phyloP scores from a whole-genome alignment of 345 rosid genomes.

The Dipteronia dyeriana region DNA sequence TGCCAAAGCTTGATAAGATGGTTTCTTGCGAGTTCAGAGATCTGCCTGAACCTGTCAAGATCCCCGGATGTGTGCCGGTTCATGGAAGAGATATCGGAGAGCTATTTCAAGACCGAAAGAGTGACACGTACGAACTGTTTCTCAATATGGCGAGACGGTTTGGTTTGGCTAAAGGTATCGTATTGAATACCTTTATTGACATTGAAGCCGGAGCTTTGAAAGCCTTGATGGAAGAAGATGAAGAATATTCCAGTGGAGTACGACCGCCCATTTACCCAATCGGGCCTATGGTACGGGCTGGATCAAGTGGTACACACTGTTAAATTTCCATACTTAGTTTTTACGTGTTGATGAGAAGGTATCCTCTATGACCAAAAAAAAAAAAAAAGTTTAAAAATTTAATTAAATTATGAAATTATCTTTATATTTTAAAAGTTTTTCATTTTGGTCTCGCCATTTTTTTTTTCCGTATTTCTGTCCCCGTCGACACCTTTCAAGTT shows the following conservation, averaged over 20 bases:
- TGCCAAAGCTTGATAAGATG: slow-evolving; percentile 41
- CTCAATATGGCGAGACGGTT: slow-evolving; percentile 30
- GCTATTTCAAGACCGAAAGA: slow-evolving; percentile 31
- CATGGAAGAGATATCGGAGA: slow-evolving; percentile 36
- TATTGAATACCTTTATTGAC: slow-evolving; percentile 41
- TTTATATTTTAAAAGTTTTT: too few relatives aligned
- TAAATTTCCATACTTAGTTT: too few relatives aligned
- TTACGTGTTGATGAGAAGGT: too few relatives aligned
- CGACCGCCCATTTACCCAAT: slow-evolving; percentile 41
- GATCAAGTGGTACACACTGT: not conserved
- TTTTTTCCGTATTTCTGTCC: too few relatives aligned
- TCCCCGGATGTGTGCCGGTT: slow-evolving; percentile 54
- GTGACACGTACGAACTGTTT: slow-evolving; percentile 37
- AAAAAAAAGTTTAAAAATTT: too few relatives aligned
- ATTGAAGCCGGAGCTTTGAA: slow-evolving; percentile 40
- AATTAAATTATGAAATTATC: too few relatives aligned
- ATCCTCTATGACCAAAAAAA: too few relatives aligned
- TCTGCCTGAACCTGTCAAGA: slow-evolving; percentile 33
- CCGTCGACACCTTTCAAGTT: too few relatives aligned
- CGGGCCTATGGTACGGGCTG: slow-evolving; percentile 34
- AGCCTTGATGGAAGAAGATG: slow-evolving; percentile 26
- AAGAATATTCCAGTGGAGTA: too few relatives aligned
- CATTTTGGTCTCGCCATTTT: too few relatives aligned
- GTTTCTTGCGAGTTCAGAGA: slow-evolving; percentile 35
- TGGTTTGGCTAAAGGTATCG: slow-evolving; percentile 39